Evolutionary conservation across 768 basidiomycete genomes (phyloP), one percentile per base, ranked within the genome.

Genomic region (Phallus indusiatus): DNA sequence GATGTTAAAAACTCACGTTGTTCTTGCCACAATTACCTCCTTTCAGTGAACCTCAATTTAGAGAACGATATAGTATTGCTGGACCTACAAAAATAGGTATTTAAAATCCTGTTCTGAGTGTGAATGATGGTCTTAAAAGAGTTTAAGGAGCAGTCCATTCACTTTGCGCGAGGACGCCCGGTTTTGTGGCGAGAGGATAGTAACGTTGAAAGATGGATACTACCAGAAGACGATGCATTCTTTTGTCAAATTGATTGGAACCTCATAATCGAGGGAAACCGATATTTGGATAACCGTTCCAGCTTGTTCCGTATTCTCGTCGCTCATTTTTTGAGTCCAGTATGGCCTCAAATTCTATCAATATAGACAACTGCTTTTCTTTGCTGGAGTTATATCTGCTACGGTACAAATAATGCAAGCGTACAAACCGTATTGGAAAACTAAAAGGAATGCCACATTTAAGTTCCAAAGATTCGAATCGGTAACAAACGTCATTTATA

Each of bases 1-100:
- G 75, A 81, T 82, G 84, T 11, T 93, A 90, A 0, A 76, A 80
- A 0, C 77, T 92, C 12, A 93, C 94, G 0, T 80, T 94, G 59
- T 78, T 91, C 59, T 77, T 96, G 12, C 67, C 95, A 1, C 84
- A 94, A 62, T 70, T 96, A 2, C 91, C 92, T 1, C 76, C 77
- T 28, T 54, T 65, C 47, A 52, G 55, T 0, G 21, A 63, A 11
- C 52, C 63, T 7, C 62, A 65, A 16, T 17, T 16, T 35, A n/a
- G 8, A 20, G 24, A 50, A 47, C 61, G 59, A 42, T n/a, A 33
- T 22, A 53, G 55, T 34, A 21, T 47, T 18, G 53, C 61, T 7
- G 36, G 63, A 6, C 60, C 62, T 14, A 66, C 68, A 5, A 53
- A 64, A 36, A 63, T 81, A 7, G 82, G 83, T 11, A 70, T 85